Conservation (phyloP, 805 yeast genomes). For the Starmera caribaea region DNA sequence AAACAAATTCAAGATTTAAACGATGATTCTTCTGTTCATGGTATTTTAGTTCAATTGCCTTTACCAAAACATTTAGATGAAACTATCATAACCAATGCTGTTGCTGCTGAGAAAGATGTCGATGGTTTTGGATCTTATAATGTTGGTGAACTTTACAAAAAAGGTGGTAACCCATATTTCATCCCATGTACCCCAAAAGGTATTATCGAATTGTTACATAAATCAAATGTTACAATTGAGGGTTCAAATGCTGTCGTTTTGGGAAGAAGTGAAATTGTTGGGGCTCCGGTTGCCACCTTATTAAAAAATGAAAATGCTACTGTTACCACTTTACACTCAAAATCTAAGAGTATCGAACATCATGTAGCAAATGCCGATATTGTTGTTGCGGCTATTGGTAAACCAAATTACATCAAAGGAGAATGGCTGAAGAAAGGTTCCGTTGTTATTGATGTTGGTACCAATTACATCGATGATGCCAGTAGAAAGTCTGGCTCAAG, state of each 20-base stretch:
- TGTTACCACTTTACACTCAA: conserved; percentile 79
- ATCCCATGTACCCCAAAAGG: conserved; percentile 97
- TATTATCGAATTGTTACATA: conserved; percentile 67
- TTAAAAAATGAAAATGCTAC: conserved; percentile 70
- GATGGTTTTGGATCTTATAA: conserved; percentile 90
- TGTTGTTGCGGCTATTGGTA: conserved; percentile 87
- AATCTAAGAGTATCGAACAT: conserved; percentile 49
- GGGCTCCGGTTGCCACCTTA: conserved; percentile 83
- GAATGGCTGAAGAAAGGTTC: conserved; percentile 83
- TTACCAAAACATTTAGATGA: conserved; percentile 76
- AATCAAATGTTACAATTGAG: conserved; percentile 53
- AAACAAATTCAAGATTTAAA: conserved; percentile 55
- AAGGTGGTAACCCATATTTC: conserved; percentile 74
- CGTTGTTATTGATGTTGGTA: conserved; percentile 90
- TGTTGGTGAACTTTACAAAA: conserved; percentile 83
- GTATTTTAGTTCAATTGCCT: conserved; percentile 85
- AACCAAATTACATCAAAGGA: conserved; percentile 74
- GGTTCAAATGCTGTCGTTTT: conserved; percentile 86
- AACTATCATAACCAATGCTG: conserved; percentile 69
- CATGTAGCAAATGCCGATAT: conserved; percentile 68
- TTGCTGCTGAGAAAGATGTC: conserved; percentile 78
- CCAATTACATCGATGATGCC: conserved; percentile 75
- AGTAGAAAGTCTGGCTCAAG: conserved; percentile 68
- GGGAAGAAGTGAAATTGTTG: conserved; percentile 95
- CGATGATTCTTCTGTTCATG: conserved; percentile 70